These are phyloP conservation scores for Ceraceosorus guamensis DNA, from an alignment of 1,284 basidiomycete species.

Conservation along the genomic window DNA sequence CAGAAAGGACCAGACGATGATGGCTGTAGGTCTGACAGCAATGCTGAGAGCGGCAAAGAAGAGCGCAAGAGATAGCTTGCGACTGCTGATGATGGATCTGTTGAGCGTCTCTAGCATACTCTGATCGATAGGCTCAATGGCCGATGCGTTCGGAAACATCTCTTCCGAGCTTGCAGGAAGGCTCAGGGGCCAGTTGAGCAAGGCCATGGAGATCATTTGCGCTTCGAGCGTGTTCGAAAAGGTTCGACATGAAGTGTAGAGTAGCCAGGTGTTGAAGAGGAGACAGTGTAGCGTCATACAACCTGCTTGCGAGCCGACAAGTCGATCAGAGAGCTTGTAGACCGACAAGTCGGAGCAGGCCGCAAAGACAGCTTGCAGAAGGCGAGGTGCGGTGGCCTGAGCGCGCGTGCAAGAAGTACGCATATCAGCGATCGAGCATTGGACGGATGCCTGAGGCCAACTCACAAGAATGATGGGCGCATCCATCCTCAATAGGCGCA, in stretches of 20 bases:
- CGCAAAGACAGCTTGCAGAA: slow-evolving; percentile 73
- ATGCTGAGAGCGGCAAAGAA: slow-evolving; percentile 73
- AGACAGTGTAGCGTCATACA: slow-evolving; percentile 59
- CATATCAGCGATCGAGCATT: too few species aligned
- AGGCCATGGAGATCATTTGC: slow-evolving; percentile 69
- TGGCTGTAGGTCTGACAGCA: slow-evolving; percentile 75
- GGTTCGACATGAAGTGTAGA: slow-evolving; percentile 73
- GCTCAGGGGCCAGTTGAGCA: slow-evolving; percentile 63
- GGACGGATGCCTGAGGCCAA: slow-evolving; percentile 19
- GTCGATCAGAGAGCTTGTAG: slow-evolving; percentile 58
- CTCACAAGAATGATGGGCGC: slow-evolving; percentile 39
- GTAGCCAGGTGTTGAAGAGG: slow-evolving; percentile 64
- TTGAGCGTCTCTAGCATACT: too few species aligned
- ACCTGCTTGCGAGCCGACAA: slow-evolving; percentile 60
- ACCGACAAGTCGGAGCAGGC: slow-evolving; percentile 73
- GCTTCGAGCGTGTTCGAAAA: slow-evolving; percentile 91
- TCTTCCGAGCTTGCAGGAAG: slow-evolving; percentile 2
- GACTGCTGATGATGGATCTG: slow-evolving; percentile 1
- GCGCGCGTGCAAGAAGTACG: too few species aligned
- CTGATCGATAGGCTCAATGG: too few species aligned
- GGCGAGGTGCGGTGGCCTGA: slow-evolving; percentile 58
- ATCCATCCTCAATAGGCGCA: slow-evolving; percentile 59
- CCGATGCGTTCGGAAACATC: too few species aligned
- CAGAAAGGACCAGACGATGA: slow-evolving; percentile 69
- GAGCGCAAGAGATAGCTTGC: slow-evolving; percentile 5